Conservation (phyloP, 305 asterid genomes). For the Withania somnifera region DNA sequence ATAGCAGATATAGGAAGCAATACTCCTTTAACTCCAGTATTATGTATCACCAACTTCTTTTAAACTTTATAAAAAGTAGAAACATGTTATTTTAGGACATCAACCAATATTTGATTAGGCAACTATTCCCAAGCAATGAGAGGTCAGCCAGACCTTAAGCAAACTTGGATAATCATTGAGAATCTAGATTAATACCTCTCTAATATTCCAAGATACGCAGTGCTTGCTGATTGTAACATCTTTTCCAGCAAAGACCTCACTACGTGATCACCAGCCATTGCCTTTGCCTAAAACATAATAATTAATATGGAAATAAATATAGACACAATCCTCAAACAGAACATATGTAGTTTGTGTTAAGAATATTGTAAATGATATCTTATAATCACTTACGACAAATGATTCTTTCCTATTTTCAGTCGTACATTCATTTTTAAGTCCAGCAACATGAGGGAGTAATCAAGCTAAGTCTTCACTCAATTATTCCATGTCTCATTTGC, state of each 20-base stretch:
- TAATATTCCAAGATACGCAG: conserved; percentile 82
- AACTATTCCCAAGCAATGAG: background rate
- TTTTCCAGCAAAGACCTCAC: conserved; percentile 90
- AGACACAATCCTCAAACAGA: background rate
- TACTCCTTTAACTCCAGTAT: background rate
- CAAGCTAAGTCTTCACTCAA: background rate
- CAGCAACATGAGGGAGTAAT: background rate
- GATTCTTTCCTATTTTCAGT: background rate
- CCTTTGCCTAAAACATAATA: conserved; percentile 40
- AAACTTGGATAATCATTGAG: background rate
- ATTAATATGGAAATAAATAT: background rate
- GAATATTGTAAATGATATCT: background rate
- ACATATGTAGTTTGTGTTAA: background rate
- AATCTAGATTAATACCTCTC: conserved; percentile 53
- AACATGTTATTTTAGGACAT: background rate
- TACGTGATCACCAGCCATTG: conserved; percentile 94
- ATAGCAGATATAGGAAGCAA: background rate
- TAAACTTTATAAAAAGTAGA: background rate
- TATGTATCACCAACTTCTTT: background rate
- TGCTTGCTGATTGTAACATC: conserved; percentile 85
- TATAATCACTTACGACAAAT: background rate
- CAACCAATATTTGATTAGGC: background rate
- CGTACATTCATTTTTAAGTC: background rate
- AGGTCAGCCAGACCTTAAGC: background rate
- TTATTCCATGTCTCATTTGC: background rate